Evolutionary conservation across 169 alveolate genomes (phyloP).

Genomic region (Cryptosporidium andersoni): DNA sequence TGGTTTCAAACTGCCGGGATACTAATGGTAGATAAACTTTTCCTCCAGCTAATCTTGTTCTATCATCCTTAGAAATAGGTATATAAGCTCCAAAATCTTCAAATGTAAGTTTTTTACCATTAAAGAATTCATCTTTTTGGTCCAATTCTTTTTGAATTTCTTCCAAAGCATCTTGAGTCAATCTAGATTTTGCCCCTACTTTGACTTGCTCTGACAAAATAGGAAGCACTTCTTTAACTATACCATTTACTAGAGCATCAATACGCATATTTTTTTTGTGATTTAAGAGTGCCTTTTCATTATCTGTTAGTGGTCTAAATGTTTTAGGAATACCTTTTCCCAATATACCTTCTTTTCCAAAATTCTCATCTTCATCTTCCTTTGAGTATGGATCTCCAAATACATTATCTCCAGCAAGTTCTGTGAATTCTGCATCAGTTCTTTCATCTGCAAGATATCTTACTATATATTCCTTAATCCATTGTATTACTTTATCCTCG

Average conservation of each 20-base stretch:
- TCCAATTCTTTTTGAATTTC: slow-evolving; percentile 29
- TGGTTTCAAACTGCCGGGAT: background rate
- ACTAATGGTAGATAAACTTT: slow-evolving; percentile 11
- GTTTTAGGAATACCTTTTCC: slow-evolving; percentile 44
- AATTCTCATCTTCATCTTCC: slow-evolving; percentile 10
- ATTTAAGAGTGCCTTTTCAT: slow-evolving; percentile 40
- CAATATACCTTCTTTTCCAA: slow-evolving; percentile 21
- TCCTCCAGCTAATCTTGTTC: slow-evolving; percentile 14
- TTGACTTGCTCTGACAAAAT: slow-evolving; percentile 19
- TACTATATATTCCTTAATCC: slow-evolving; percentile 45
- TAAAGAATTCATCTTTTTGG: slow-evolving; percentile 17
- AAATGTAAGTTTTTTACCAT: background rate
- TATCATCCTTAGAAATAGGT: slow-evolving; percentile 12
- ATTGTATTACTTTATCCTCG: slow-evolving; percentile 8
- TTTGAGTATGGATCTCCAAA: slow-evolving; percentile 69
- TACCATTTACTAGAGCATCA: slow-evolving; percentile 45
- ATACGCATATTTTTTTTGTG: slow-evolving; percentile 30
- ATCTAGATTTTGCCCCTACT: slow-evolving; percentile 24
- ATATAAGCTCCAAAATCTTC: background rate
- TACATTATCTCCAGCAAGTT: slow-evolving; percentile 65
- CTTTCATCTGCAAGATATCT: slow-evolving; percentile 69
- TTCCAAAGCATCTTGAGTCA: slow-evolving; percentile 15
- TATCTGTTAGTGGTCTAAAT: slow-evolving; percentile 56
- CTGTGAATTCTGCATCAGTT: slow-evolving; percentile 40
- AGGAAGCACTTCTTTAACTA: slow-evolving; percentile 46